Evolutionary conservation across 2,329 filamentous ascomycete species (phyloP), one percentile per base, ranked within the genome.

Genomic region (Fusarium metavorans): DNA sequence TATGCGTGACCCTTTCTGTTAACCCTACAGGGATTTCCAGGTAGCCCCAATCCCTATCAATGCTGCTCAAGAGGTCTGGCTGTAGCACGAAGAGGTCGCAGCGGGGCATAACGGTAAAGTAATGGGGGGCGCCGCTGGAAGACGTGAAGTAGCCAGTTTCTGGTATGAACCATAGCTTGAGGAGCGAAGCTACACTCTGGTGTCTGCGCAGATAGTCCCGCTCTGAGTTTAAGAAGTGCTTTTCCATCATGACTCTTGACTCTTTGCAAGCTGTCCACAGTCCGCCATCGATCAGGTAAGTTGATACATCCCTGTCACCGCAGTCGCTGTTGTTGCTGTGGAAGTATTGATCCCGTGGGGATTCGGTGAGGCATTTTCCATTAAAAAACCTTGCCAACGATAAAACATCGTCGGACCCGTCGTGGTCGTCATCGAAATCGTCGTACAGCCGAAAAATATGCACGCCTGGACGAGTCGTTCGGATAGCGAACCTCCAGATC

Each of bases 31-130:
- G 35, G 6, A 37, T 37, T 18, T 37, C 16, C 14, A 4, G 35
- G 7, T 37, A 4, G 16, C 8, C 16, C 8, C 16, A 9, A 39
- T 39, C 5, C 62, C 68, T 67, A 2, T 57, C 8, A 3, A 64
- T 4, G 0, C 6, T n/a, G 1, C 32, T 10, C 0, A 74, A 4
- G 3, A 6, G 13, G 6, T 54, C 32, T 1, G 25, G 5, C n/a
- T 74, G 68, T 4, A 69, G 27, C 11, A 73, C 48, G 25, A 73
- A 71, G 2, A 74, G 65, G n/a, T 73, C 67, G 3, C 18, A 18
- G 25, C 60, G 23, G 0, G 62, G 64, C 5, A 52, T 11, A 5
- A 66, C 35, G 1, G 72, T 73, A 27, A 67, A 16, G 10, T 39
- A 37, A 25, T 57, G 43, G 3, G 54, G 32, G n/a, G 39, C 32